Percentiles rank a stretch among this genome's conserved stretches.
These are phyloP conservation scores for Akebia trifoliata DNA, from an alignment of 164 flowering plant species.

Conservation along the genomic window DNA sequence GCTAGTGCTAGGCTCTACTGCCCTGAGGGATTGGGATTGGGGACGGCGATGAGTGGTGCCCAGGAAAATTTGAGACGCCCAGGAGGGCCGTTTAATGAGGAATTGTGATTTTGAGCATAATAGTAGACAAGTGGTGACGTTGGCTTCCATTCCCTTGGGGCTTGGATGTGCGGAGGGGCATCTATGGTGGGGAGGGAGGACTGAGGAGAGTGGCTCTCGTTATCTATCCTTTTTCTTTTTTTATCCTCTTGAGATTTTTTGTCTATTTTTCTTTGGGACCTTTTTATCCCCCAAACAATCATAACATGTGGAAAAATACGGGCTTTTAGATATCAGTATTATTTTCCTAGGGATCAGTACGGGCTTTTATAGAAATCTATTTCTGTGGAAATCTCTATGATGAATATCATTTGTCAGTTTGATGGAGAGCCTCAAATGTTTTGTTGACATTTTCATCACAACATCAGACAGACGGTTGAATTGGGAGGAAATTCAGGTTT, in stretches of 20 bases:
- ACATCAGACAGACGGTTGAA: too few relatives aligned
- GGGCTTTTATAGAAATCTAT: too few relatives aligned
- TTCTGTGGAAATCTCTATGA: too few relatives aligned
- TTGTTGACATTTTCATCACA: too few relatives aligned
- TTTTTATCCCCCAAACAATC: too few relatives aligned
- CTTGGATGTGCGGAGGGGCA: not conserved
- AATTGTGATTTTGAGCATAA: not conserved
- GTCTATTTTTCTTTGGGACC: too few relatives aligned
- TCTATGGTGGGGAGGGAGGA: not conserved
- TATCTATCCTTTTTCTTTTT: not conserved
- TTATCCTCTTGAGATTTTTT: not conserved
- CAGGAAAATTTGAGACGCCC: not conserved
- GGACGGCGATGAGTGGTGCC: slow-evolving; percentile 2
- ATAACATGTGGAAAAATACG: too few relatives aligned
- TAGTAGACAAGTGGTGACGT: slow-evolving; percentile 6
- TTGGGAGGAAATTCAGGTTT: too few relatives aligned
- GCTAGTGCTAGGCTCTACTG: slow-evolving; percentile 14
- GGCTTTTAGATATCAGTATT: too few relatives aligned
- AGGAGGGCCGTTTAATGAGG: slow-evolving; percentile 2
- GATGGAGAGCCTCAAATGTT: too few relatives aligned
- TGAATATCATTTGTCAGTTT: too few relatives aligned
- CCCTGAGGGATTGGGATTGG: not conserved
- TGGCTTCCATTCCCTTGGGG: slow-evolving; percentile 16
- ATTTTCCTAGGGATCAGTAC: too few relatives aligned
- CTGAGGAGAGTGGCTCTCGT: slow-evolving; percentile 11